Base-by-base conservation (phyloP, 805 yeast genomes). In the Ogataea ganodermae region DNA sequence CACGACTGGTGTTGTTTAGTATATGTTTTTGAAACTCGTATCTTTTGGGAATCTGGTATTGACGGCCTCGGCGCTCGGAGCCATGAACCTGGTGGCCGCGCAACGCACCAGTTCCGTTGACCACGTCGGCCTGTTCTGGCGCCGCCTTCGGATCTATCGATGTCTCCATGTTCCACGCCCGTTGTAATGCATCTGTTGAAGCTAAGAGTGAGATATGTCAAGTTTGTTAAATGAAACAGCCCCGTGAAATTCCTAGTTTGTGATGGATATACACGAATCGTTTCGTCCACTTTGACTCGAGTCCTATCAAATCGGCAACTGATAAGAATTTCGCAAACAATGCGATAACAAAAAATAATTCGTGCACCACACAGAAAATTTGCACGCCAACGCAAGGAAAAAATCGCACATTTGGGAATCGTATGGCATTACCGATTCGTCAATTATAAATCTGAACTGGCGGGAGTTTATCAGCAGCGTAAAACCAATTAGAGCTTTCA, bases 401-500 rank as follows among this genome's bases (percentile, higher is more conserved):
- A n/a, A n/a, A n/a, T 13, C 33, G 33, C 16, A n/a, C 4, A 30
- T n/a, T 33, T 14, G 18, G 17, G 41, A 23, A 10, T 16, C n/a
- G 20, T 22, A 20, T 27, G 21, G 42, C 38, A 44, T 23, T 30
- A 30, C 9, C 33, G 31, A 27, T 12, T 7, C n/a, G 31, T 38
- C 36, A 89, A 59, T 90, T 92, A 65, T 87, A 94, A 44, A 94
- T 92, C 62, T 94, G 98, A 46, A 94, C 81, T 1, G 99, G 99
- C 4, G 98, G 97, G 22, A 94, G 72, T 60, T 96, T 81, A 62
- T 94, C 99, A 42, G 95, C 84, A 58, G 85, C 89, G 72, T 89
- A 91, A 65, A 90, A 91, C 98, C 98, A 92, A 62, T 95, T 94
- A 9, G 89, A 92, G 6, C 88, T 80, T 48, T 91, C 96, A 24